Evolutionary conservation across 371 early-diverging fungal genomes (phyloP), one percentile per base, ranked within the genome.

Genomic region (Mortierella sp.): DNA sequence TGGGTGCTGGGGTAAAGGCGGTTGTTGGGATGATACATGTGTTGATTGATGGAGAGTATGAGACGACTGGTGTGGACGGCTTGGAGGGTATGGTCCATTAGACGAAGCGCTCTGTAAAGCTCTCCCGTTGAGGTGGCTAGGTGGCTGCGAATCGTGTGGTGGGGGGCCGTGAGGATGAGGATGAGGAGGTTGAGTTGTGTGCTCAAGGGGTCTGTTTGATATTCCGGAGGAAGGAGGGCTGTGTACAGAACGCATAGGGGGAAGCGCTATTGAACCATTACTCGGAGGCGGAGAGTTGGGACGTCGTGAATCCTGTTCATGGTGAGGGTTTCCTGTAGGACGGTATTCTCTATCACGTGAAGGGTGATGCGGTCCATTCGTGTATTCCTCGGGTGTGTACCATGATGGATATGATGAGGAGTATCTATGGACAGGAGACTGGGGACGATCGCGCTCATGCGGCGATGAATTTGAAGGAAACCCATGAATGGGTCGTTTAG

Each of bases 321-420:
- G 61, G 14, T 52, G 37, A 28, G 22, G 49, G 18, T 16, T 30
- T 51, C 57, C 64, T 10, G 37, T 28, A 12, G 61, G 35, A 16
- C 28, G 60, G 14, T 66, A 37, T 11, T 70, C 66, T 32, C 47
- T 47, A 16, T 75, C 70, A 40, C 62, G 63, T 6, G 62, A 62
- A 0, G 73, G 62, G 40, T 55, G 24, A 9, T 59, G 58, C 9
- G 70, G 35, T 30, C 70, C 59, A 35, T 62, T 66, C 12, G 66
- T 64, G 62, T 75, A 81, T 12, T 69, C 60, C 51, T 81, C 81
- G 1, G 81, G 76, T 4, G 81, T 72, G 43, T 81, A 81, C 76
- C 81, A 81, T 5, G 81, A 81, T 14, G 81, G 81, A 60, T 81
- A 75, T 1, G 81, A 81, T 0, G 81, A 68, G 20, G 81, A 68